Evolutionary conservation across 78 protist genomes (phyloP).

Genomic region (Chrysochromulina tobinii): DNA sequence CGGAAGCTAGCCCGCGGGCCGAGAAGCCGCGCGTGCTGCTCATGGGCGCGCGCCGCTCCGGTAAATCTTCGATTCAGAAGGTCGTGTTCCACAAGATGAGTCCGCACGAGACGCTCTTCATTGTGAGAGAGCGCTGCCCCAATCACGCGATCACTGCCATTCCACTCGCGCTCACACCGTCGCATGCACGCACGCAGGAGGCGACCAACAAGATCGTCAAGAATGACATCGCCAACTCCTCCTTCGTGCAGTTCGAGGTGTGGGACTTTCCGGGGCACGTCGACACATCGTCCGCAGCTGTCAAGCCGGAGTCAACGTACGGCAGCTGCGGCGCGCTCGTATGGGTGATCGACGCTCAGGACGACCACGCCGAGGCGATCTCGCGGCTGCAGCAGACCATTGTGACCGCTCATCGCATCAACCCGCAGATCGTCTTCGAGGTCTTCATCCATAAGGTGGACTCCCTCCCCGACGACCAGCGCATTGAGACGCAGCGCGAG

Average conservation of each 20-base stretch:
- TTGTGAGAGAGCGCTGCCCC: slow-evolving; percentile 40
- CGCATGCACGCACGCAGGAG: no score
- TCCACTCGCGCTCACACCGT: no score
- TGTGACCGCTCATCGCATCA: slow-evolving; percentile 48
- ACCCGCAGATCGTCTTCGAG: slow-evolving; percentile 83
- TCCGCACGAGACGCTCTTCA: slow-evolving; percentile 94
- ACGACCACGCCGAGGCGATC: slow-evolving; percentile 72
- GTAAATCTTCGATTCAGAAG: slow-evolving; percentile 88
- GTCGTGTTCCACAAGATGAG: slow-evolving; percentile 95
- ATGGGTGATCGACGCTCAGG: slow-evolving; percentile 87
- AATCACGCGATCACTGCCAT: no score
- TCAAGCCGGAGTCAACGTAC: slow-evolving; percentile 75
- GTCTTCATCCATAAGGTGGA: slow-evolving; percentile 91
- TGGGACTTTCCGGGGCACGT: slow-evolving; percentile 93
- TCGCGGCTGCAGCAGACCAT: slow-evolving; percentile 67
- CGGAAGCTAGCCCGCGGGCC: not conserved
- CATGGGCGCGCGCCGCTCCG: slow-evolving; percentile 80
- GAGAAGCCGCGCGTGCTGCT: slow-evolving; percentile 57
- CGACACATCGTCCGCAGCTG: not conserved
- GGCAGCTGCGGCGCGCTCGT: slow-evolving; percentile 91
- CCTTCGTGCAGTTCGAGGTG: slow-evolving; percentile 89
- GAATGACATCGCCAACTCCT: slow-evolving; percentile 73
- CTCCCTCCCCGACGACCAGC: slow-evolving; percentile 10
- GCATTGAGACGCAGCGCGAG: slow-evolving; percentile 78
- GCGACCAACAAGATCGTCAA: slow-evolving; percentile 58